phyloP scores from a whole-genome alignment of 352 stramenopile species.

The Pythium rishiriense region DNA sequence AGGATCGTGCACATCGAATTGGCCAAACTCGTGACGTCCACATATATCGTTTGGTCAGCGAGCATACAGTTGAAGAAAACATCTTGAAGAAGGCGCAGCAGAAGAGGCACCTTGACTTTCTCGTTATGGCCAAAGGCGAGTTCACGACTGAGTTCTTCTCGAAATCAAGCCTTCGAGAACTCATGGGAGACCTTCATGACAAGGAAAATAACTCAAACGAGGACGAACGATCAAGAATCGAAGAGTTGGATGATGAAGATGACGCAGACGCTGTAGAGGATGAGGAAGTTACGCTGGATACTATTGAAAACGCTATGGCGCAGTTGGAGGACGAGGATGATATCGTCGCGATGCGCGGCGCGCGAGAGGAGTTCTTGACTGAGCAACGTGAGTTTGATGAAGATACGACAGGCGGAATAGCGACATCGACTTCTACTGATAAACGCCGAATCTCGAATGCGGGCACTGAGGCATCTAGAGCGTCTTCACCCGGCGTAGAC shows the following conservation, averaged over 20 bases:
- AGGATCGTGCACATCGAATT: slow-evolving; percentile 98
- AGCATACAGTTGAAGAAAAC: slow-evolving; percentile 99
- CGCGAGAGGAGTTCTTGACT: slow-evolving; percentile 51
- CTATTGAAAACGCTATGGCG: slow-evolving; percentile 93
- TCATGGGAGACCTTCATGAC: slow-evolving; percentile 67
- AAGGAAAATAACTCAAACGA: neutral
- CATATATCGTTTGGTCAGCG: slow-evolving; percentile 98
- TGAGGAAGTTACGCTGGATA: slow-evolving; percentile 60
- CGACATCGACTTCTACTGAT: neutral
- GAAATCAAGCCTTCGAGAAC: slow-evolving; percentile 84
- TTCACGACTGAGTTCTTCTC: slow-evolving; percentile 87
- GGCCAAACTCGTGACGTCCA: slow-evolving; percentile 98
- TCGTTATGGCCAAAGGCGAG: slow-evolving; percentile 86
- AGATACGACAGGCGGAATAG: slow-evolving; percentile 19
- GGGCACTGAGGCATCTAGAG: slow-evolving; percentile 6
- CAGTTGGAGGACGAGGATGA: slow-evolving; percentile 87
- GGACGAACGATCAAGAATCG: slow-evolving; percentile 33
- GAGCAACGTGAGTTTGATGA: slow-evolving; percentile 72
- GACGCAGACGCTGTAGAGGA: slow-evolving; percentile 26
- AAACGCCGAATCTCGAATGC: slow-evolving; percentile 24
- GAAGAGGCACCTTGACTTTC: slow-evolving; percentile 96
- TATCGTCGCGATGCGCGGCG: slow-evolving; percentile 88
- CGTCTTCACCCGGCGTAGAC: slow-evolving; percentile 9
- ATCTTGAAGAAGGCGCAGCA: slow-evolving; percentile 99
- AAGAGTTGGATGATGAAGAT: slow-evolving; percentile 37